Evolutionary conservation across 148 eudicot genomes (phyloP).

Genomic region (Rhododendron williamsianum): DNA sequence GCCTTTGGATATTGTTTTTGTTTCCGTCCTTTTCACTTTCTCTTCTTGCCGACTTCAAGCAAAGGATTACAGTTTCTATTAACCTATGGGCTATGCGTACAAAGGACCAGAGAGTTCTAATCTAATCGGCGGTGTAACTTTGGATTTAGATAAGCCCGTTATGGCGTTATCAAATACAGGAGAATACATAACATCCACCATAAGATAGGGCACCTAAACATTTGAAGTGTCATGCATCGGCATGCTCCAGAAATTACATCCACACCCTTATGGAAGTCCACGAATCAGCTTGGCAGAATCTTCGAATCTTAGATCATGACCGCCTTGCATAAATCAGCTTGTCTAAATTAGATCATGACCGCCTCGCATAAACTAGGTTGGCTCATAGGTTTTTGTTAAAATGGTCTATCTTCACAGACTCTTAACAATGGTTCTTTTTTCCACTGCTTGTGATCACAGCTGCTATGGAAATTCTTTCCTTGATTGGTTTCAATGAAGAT

Average conservation of each 20-base stretch:
- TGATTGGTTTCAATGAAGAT: constrained; percentile 78
- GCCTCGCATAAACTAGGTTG: not conserved
- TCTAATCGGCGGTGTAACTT: not conserved
- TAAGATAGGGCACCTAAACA: not conserved
- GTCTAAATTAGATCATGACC: not conserved
- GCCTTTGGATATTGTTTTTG: not conserved
- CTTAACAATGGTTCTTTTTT: not conserved
- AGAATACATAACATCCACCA: not conserved
- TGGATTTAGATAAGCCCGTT: not conserved
- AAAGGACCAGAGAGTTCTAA: not conserved
- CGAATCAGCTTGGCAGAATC: not conserved
- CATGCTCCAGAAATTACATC: not conserved
- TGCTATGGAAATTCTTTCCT: constrained; percentile 65
- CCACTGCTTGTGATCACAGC: constrained; percentile 37
- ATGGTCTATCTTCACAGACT: not conserved
- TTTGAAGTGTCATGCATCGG: not conserved
- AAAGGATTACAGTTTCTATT: not conserved
- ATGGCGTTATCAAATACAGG: not conserved
- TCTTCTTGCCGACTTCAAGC: not conserved
- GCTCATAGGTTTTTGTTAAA: not conserved
- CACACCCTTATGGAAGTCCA: not conserved
- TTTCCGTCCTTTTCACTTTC: not conserved
- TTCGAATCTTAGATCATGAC: not conserved
- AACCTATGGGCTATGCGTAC: not conserved
- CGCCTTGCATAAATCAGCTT: not conserved